phyloP scores from a whole-genome alignment of 2,329 filamentous ascomycete species.

The Geoglossum cookeanum region DNA sequence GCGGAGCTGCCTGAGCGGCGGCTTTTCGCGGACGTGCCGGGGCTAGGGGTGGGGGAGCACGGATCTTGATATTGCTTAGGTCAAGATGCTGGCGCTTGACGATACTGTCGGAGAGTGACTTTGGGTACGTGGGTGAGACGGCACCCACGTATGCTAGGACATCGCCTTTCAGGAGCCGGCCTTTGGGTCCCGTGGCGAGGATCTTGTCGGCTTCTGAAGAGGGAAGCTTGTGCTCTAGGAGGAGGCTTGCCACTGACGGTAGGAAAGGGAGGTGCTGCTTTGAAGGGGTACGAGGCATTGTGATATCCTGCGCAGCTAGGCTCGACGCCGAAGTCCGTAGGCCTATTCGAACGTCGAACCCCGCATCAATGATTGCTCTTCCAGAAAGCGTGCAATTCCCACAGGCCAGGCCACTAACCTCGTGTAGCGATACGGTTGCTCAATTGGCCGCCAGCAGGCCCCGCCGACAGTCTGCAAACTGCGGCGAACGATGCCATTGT shows the following conservation, averaged over 20 bases:
- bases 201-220: conserved; percentile 63
- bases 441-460: conserved; percentile 35
- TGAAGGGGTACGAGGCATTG: conserved; percentile 46
- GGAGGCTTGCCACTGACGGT: conserved; percentile 67
- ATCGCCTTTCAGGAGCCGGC: conserved; percentile 85
- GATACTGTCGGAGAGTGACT: conserved; percentile 50
- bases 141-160: conserved; percentile 75
- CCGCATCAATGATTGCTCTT: not conserved
- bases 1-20: conserved; percentile 11
- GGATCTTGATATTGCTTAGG: conserved; percentile 84
- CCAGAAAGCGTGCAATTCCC: not conserved
- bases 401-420: conserved; percentile 28
- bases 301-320: conserved; percentile 67
- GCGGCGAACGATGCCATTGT: conserved; percentile 48
- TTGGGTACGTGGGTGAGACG: conserved; percentile 53
- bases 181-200: conserved; percentile 68
- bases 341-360: conserved; percentile 25
- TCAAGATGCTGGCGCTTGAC: conserved; percentile 67
- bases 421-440: conserved; percentile 34
- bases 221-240: conserved; percentile 61
- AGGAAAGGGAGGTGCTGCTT: conserved; percentile 30
- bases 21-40: conserved; percentile 7
- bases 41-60: conserved; percentile 19
- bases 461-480: conserved; percentile 43
- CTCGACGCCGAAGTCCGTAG: conserved; percentile 42